These are phyloP conservation scores for Neurospora sp. DNA, from an alignment of 495 filamentous ascomycete species.

Conservation along the genomic window DNA sequence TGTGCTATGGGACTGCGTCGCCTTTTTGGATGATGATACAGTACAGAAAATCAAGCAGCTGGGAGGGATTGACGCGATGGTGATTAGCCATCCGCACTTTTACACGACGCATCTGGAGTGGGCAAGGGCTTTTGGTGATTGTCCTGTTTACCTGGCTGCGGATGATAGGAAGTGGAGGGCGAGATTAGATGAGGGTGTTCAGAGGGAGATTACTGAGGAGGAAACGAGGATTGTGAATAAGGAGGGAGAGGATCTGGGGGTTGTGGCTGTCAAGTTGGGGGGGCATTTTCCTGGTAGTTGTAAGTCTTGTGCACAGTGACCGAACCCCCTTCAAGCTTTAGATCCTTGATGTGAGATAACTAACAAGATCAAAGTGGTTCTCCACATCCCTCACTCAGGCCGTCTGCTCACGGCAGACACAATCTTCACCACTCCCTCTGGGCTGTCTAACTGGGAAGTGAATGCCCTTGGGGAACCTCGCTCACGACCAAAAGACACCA, in stretches of 20 bases:
- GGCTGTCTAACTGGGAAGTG: constrained; percentile 29
- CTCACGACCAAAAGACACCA: constrained; percentile 44
- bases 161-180: constrained; percentile 55
- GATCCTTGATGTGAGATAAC: not conserved
- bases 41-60: constrained; percentile 33
- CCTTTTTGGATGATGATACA: constrained; percentile 53
- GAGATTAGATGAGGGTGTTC: constrained; percentile 13
- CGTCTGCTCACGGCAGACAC: constrained; percentile 64
- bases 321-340: not conserved
- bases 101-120: constrained; percentile 62
- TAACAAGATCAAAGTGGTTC: constrained; percentile 29
- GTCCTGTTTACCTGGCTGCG: constrained; percentile 49
- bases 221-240: constrained; percentile 24
- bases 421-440: constrained; percentile 53
- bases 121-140: constrained; percentile 47
- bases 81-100: constrained; percentile 75
- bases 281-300: constrained; percentile 66
- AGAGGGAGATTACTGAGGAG: constrained; percentile 22
- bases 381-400: constrained; percentile 38
- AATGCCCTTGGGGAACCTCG: constrained; percentile 24
- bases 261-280: constrained; percentile 56
- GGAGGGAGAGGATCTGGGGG: constrained; percentile 36
- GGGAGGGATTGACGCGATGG: constrained; percentile 59
- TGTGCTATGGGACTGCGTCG: constrained; percentile 66
- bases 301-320: not conserved